Conservation (phyloP, 768 basidiomycete species). For the Chalciporus pseudorubinellus region DNA sequence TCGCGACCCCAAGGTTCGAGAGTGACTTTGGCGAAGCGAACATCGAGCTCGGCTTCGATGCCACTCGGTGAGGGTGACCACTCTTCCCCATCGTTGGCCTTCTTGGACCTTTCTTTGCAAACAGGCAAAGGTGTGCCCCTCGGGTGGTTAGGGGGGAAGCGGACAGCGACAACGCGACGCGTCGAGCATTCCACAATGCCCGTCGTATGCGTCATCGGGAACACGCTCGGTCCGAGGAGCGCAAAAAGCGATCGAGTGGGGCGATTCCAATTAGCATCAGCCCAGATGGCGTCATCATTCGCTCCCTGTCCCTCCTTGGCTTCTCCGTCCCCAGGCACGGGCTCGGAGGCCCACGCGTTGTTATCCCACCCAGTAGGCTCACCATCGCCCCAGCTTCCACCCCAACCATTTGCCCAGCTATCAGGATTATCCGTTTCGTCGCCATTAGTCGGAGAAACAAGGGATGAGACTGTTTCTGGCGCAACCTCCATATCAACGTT, state of each 20-base stretch:
- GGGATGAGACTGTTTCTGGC: neutral
- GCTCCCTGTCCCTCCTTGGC: conserved; percentile 9
- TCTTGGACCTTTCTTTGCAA: neutral
- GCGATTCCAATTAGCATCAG: conserved; percentile 21
- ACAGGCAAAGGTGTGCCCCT: conserved; percentile 2
- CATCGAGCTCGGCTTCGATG: conserved; percentile 49
- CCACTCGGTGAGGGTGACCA: conserved; percentile 22
- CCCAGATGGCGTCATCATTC: conserved; percentile 12
- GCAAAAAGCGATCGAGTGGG: conserved; percentile 31
- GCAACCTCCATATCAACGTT: conserved; percentile 22
- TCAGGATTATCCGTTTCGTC: neutral
- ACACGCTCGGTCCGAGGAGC: conserved; percentile 52
- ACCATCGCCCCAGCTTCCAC: conserved; percentile 13
- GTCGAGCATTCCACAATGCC: conserved; percentile 67
- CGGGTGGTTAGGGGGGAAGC: conserved; percentile 34
- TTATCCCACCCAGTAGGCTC: conserved; percentile 7
- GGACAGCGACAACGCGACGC: conserved; percentile 51
- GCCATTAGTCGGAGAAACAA: neutral
- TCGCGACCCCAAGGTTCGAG: conserved; percentile 54
- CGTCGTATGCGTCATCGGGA: conserved; percentile 61
- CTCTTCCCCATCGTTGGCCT: neutral
- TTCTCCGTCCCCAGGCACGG: conserved; percentile 3
- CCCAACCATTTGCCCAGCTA: conserved; percentile 5
- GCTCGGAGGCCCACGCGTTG: conserved; percentile 12
- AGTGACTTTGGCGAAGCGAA: conserved; percentile 47